Conservation (phyloP, 495 filamentous ascomycete genomes). For the Penicillium desertorum region DNA sequence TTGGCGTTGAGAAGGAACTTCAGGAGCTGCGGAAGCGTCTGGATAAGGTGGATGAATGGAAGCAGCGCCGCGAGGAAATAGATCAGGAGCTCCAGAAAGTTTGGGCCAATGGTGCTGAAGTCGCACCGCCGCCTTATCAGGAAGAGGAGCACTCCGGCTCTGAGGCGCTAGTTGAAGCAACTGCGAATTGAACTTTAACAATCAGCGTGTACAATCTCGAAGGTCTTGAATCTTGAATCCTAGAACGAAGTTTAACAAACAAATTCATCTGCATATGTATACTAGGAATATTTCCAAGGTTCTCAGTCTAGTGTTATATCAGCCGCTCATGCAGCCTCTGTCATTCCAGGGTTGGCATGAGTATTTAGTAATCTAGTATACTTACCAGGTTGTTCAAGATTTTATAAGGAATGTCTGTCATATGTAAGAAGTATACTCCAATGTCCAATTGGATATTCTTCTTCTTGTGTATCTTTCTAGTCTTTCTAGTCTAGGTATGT, state of each 20-base stretch:
- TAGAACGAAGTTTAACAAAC: neutral
- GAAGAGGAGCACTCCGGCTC: conserved; percentile 20
- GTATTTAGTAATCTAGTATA: no score
- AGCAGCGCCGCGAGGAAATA: conserved; percentile 74
- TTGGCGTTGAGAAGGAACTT: conserved; percentile 85
- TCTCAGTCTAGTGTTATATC: no score
- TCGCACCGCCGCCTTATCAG: conserved; percentile 44
- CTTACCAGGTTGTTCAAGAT: no score
- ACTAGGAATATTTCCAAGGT: neutral
- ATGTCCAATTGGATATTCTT: no score
- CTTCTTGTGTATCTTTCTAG: no score
- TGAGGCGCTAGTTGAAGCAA: conserved; percentile 11
- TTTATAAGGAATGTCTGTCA: no score
- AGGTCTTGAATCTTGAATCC: neutral
- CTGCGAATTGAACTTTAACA: conserved; percentile 11
- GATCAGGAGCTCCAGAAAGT: conserved; percentile 64
- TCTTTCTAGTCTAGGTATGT: no score
- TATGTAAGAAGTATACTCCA: no score
- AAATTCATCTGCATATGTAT: neutral
- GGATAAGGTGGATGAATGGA: conserved; percentile 79
- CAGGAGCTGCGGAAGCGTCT: conserved; percentile 77
- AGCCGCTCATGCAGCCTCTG: no score
- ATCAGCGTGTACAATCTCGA: neutral
- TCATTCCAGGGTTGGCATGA: no score
- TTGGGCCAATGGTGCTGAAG: conserved; percentile 49